A percentile compares a stretch with the other conserved stretches of the same genome.
phyloP scores from a whole-genome alignment of 352 stramenopile species.

The Phytopythium helicoides region DNA sequence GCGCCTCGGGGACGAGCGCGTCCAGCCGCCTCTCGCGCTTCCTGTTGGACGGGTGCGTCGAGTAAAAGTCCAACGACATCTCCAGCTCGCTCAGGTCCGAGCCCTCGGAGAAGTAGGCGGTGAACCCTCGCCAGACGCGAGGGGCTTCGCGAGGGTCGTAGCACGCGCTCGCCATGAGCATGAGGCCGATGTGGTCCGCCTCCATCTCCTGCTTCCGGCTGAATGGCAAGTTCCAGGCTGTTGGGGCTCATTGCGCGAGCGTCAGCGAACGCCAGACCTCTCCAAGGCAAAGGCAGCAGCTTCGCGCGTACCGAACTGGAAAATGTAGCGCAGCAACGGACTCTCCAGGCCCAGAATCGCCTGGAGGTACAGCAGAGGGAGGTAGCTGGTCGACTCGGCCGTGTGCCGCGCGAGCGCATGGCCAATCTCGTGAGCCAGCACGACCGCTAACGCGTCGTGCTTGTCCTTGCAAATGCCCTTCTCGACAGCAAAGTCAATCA shows the following conservation, averaged over 20 bases:
- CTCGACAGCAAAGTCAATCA: slow-evolving; percentile 60
- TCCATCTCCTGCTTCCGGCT: slow-evolving; percentile 61
- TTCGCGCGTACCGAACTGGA: slow-evolving; percentile 39
- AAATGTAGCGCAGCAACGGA: slow-evolving; percentile 60
- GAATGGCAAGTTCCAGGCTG: slow-evolving; percentile 62
- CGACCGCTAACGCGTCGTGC: slow-evolving; percentile 64
- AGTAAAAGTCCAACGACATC: slow-evolving; percentile 52
- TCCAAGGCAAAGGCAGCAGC: not conserved
- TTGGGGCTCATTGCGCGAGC: not conserved
- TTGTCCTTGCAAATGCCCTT: slow-evolving; percentile 52
- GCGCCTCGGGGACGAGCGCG: slow-evolving; percentile 35
- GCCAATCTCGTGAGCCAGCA: slow-evolving; percentile 64
- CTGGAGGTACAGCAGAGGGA: slow-evolving; percentile 49
- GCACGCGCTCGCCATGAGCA: slow-evolving; percentile 70
- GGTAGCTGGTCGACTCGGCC: slow-evolving; percentile 58
- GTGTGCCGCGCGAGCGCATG: slow-evolving; percentile 64
- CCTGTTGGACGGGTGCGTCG: slow-evolving; percentile 62
- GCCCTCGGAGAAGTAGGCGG: slow-evolving; percentile 25
- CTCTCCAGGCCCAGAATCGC: slow-evolving; percentile 48
- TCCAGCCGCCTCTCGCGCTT: slow-evolving; percentile 51
- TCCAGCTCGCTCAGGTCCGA: slow-evolving; percentile 29
- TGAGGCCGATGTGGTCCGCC: slow-evolving; percentile 75
- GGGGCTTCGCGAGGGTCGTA: slow-evolving; percentile 60
- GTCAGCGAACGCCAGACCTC: slow-evolving; percentile 6
- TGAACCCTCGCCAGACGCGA: slow-evolving; percentile 46